Conservation (phyloP, 257 asterid species). For the Nicotiana benthamiana region DNA sequence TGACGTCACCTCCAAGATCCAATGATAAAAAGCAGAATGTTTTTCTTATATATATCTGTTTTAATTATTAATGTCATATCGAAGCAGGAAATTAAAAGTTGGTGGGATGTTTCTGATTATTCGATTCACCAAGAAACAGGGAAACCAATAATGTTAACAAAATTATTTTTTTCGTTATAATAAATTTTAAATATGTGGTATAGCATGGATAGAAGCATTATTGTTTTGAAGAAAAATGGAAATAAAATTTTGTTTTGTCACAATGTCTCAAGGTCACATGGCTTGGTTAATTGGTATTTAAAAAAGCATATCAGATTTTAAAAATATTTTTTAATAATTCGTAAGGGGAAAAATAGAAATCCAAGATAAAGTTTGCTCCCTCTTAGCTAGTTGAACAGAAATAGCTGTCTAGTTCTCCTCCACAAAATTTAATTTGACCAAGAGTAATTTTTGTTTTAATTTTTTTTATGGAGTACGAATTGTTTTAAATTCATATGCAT, state of each 20-base stretch:
- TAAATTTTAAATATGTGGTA: not conserved
- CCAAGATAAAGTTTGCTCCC: not conserved
- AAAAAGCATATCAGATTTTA: not conserved
- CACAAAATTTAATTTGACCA: no score
- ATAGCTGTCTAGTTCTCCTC: no score
- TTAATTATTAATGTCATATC: not conserved
- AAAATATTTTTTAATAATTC: not conserved
- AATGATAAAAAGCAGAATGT: slow-evolving; percentile 4
- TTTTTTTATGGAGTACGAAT: no score
- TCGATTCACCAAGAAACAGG: not conserved
- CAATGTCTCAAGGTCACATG: not conserved
- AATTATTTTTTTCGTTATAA: not conserved
- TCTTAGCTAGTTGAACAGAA: not conserved
- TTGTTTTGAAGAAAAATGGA: not conserved
- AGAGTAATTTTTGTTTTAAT: no score
- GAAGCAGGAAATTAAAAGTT: not conserved
- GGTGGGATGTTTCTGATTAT: not conserved
- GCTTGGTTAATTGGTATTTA: not conserved
- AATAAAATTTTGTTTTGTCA: not conserved
- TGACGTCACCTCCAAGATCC: not conserved
- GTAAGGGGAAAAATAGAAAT: not conserved
- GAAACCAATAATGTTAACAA: not conserved
- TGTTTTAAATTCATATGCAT: no score
- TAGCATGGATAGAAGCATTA: not conserved
- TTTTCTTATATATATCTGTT: not conserved